Evolutionary conservation across 1,284 basidiomycete genomes (phyloP), one percentile per base, ranked within the genome.

Genomic region (Sanghuangporus sanghuang): DNA sequence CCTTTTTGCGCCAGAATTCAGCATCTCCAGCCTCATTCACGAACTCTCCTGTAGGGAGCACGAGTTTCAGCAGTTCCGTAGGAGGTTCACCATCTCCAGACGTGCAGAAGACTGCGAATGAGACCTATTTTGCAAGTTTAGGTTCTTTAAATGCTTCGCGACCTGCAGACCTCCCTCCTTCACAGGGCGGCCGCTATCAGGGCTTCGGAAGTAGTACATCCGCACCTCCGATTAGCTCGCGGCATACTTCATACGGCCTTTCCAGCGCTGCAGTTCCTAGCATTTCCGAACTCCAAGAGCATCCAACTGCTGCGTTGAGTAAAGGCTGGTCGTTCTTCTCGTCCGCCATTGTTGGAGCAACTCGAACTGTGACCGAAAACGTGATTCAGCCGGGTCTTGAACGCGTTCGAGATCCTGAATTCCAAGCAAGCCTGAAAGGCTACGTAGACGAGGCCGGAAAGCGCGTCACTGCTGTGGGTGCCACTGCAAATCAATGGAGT

Each of bases 241-340:
- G 80, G 61, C 79, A 85, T 70, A 84, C 87, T 14, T 83, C 87
- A 1, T 85, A 81, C 69, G 79, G 80, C 21, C 77, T 90, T 53
- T 89, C 89, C 1, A 92, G 91, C 46, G 81, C 82, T 3, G 83
- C 86, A 18, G 85, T 87, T 35, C 92, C 92, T 1, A 80, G 83
- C 0, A 71, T 94, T 2, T 72, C 76, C 36, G 92, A 95, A n/a
- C 74, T 94, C 35, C 89, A 93, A 71, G 85, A 90, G 57, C 90
- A 92, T 71, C 92, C 92, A 0, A 76, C 85, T 57, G 85, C 82
- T 16, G 92, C 93, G 0, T 75, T 95, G 7, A 84, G 83, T 71
- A 93, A 93, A 75, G 91, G 93, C 54, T 95, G 93, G 92, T 90
- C 90, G 16, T 75, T 94, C 49, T 85, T 95, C 68, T 87, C 89